Conservation (phyloP, 2,329 filamentous ascomycete species). For the Rhynchosporium secalis region DNA sequence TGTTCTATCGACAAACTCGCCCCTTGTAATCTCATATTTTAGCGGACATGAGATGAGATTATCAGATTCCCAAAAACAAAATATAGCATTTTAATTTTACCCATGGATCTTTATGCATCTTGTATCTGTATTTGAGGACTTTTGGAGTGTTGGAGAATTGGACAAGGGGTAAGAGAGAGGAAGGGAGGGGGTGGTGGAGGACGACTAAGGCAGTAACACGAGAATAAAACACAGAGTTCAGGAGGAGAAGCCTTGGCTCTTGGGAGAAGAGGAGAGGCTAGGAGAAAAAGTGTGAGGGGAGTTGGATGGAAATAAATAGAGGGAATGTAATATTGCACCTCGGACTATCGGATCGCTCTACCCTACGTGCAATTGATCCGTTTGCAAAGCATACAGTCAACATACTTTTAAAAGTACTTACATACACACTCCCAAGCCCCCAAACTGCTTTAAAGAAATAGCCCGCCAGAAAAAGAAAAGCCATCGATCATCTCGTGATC, state of each 20-base stretch:
- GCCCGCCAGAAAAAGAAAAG: not conserved
- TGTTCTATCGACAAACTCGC: not conserved
- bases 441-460: not conserved
- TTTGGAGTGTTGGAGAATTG: slow-evolving; percentile 1
- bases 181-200: not conserved
- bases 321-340: slow-evolving; percentile 4
- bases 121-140: not conserved
- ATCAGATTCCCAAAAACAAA: not conserved
- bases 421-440: not conserved
- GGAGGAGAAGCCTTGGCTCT: no score
- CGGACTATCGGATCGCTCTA: not conserved
- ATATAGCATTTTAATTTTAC: not conserved
- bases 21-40: not conserved
- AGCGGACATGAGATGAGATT: slow-evolving; percentile 8
- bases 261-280: not conserved
- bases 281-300: not conserved
- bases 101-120: not conserved
- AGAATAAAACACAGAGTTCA: not conserved
- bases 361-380: no score
- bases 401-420: not conserved
- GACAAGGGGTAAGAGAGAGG: not conserved
- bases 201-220: not conserved
- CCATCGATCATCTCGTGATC: slow-evolving; percentile 12
- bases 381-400: not conserved
- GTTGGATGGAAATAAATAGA: slow-evolving; percentile 1